Conservation (phyloP, 768 basidiomycete species). For the Macrolepiota dolichaula region DNA sequence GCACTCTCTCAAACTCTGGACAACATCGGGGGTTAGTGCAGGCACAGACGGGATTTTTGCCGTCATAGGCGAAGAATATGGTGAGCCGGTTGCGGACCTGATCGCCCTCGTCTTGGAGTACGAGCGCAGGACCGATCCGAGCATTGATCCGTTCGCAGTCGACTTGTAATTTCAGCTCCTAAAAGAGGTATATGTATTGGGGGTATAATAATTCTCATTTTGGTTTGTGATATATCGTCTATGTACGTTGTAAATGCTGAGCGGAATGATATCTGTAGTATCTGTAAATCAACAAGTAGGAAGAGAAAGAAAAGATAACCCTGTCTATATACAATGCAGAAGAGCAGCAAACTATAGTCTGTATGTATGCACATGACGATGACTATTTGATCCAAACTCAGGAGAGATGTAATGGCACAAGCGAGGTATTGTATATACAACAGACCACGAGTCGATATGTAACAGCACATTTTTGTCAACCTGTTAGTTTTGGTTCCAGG, state of each 20-base stretch:
- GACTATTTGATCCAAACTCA: background rate
- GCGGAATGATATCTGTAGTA: background rate
- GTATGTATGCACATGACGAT: background rate
- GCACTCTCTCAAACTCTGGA: constrained; percentile 45
- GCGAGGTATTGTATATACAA: constrained; percentile 7
- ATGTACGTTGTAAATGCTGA: constrained; percentile 1
- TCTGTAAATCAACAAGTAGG: background rate
- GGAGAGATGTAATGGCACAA: background rate
- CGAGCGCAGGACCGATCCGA: constrained; percentile 32
- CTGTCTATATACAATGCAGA: constrained; percentile 5
- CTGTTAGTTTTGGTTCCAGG: background rate
- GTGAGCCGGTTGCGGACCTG: constrained; percentile 25
- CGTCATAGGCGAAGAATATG: constrained; percentile 34
- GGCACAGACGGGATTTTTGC: constrained; percentile 38
- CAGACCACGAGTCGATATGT: background rate
- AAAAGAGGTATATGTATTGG: background rate
- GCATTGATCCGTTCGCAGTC: constrained; percentile 36
- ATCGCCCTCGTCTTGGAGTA: constrained; percentile 36
- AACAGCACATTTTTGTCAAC: background rate
- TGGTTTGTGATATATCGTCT: background rate
- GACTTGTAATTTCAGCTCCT: background rate
- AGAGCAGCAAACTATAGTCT: background rate
- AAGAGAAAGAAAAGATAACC: background rate
- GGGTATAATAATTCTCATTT: background rate
- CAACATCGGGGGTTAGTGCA: constrained; percentile 43